Conservation (phyloP, 2,329 filamentous ascomycete species). For the Botrytis byssoidea region DNA sequence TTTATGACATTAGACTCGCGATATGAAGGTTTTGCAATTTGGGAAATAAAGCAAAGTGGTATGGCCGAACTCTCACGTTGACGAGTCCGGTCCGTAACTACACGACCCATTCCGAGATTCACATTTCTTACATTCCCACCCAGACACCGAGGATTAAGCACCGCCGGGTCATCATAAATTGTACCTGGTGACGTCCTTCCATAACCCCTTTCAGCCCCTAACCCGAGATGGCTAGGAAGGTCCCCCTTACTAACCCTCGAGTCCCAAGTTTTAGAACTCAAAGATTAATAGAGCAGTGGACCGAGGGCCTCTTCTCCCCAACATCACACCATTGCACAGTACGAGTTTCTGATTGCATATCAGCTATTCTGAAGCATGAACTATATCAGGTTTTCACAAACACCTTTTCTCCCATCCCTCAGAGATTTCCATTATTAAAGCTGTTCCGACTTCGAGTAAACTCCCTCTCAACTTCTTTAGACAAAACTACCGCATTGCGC, state of each 20-base stretch:
- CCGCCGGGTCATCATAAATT: neutral
- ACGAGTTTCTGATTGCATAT: neutral
- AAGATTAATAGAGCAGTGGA: neutral
- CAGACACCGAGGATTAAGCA: neutral
- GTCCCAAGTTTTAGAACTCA: neutral
- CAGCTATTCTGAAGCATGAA: neutral
- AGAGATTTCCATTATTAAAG: neutral
- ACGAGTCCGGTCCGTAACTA: neutral
- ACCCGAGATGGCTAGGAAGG: neutral
- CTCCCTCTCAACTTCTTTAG: neutral
- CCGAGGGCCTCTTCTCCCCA: neutral
- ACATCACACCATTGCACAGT: neutral
- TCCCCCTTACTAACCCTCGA: neutral
- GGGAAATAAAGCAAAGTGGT: neutral
- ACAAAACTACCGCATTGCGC: neutral
- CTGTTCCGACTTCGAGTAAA: neutral
- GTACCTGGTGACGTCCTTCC: neutral
- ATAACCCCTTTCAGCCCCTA: neutral
- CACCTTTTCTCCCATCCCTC: neutral
- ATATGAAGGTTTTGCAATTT: neutral
- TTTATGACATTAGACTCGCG: neutral
- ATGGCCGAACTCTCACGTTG: neutral
- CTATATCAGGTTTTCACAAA: neutral
- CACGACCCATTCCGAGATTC: neutral
- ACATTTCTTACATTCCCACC: neutral